These are phyloP conservation scores for Stagonosporopsis vannaccii DNA, from an alignment of 2,329 filamentous ascomycete genomes.

Conservation along the genomic window DNA sequence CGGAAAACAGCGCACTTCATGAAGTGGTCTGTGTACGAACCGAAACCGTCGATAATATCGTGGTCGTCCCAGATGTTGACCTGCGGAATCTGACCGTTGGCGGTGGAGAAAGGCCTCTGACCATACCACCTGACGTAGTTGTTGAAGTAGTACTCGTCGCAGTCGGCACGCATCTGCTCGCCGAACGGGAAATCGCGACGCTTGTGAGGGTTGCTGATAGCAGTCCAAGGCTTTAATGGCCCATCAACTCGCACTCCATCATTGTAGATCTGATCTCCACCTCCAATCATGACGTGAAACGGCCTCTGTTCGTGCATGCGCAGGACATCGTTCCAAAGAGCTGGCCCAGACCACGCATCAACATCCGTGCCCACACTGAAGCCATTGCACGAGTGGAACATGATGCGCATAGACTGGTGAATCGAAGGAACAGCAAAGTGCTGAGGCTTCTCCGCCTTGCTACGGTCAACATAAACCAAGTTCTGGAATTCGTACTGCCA, in stretches of 20 bases:
- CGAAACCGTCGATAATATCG: slow-evolving; percentile 73
- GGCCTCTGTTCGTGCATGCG: slow-evolving; percentile 66
- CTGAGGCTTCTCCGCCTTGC: slow-evolving; percentile 41
- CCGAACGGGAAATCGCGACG: slow-evolving; percentile 67
- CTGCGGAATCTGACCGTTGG: slow-evolving; percentile 69
- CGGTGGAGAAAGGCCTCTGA: slow-evolving; percentile 66
- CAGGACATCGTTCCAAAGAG: slow-evolving; percentile 70
- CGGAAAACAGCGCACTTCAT: slow-evolving; percentile 71
- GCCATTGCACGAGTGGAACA: slow-evolving; percentile 74
- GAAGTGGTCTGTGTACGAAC: slow-evolving; percentile 71
- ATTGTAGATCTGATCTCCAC: slow-evolving; percentile 85
- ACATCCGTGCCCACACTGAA: slow-evolving; percentile 72
- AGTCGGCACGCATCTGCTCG: slow-evolving; percentile 67
- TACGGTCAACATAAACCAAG: slow-evolving; percentile 66
- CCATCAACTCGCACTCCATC: slow-evolving; percentile 84
- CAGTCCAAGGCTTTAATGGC: slow-evolving; percentile 73
- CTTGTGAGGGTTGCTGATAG: slow-evolving; percentile 67
- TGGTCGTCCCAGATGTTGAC: slow-evolving; percentile 72
- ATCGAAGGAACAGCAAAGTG: slow-evolving; percentile 65
- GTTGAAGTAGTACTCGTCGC: slow-evolving; percentile 68
- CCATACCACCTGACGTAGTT: slow-evolving; percentile 74
- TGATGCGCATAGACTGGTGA: slow-evolving; percentile 71
- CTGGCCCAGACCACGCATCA: slow-evolving; percentile 67
- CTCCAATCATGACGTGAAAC: slow-evolving; percentile 79
- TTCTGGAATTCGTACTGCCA: slow-evolving; percentile 81